Conservation (phyloP, 495 filamentous ascomycete genomes). For the Poronia punctata region DNA sequence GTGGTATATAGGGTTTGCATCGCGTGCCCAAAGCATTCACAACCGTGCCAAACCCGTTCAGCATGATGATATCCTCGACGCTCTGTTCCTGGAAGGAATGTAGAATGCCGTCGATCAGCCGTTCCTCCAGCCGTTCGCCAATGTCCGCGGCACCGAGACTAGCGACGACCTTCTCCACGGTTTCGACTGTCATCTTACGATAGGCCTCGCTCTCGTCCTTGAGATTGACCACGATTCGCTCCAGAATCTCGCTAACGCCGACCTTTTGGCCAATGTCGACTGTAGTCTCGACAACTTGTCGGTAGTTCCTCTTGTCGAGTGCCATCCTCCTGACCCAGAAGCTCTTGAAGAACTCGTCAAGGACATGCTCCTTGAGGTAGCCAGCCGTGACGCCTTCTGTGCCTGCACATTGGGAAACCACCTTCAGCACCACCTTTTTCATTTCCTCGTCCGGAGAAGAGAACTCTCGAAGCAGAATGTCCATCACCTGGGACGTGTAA, state of each 20-base stretch:
- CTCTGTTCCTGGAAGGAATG: slow-evolving; percentile 98
- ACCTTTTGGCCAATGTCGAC: slow-evolving; percentile 97
- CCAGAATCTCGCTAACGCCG: slow-evolving; percentile 88
- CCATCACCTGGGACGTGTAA: slow-evolving; percentile 98
- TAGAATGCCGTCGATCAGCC: slow-evolving; percentile 92
- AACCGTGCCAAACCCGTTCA: slow-evolving; percentile 98
- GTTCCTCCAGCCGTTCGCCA: slow-evolving; percentile 83
- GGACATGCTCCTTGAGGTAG: slow-evolving; percentile 91
- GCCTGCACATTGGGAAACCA: slow-evolving; percentile 92
- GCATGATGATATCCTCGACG: slow-evolving; percentile 89
- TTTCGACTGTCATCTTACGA: slow-evolving; percentile 98
- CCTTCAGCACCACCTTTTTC: slow-evolving; percentile 98
- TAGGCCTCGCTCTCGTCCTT: slow-evolving; percentile 99
- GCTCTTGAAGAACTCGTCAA: slow-evolving; percentile 95
- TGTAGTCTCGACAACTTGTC: slow-evolving; percentile 95
- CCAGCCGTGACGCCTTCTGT: slow-evolving; percentile 91
- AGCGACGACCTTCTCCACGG: slow-evolving; percentile 90
- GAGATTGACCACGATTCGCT: slow-evolving; percentile 85
- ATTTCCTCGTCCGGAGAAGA: slow-evolving; percentile 97
- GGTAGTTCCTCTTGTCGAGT: slow-evolving; percentile 91
- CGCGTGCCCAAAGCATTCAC: slow-evolving; percentile 91
- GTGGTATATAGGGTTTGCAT: slow-evolving; percentile 92
- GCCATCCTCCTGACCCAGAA: slow-evolving; percentile 99
- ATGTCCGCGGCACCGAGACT: slow-evolving; percentile 91
- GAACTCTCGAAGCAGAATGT: slow-evolving; percentile 93